These are phyloP conservation scores for Pythium chondricola DNA, from an alignment of 352 stramenopile genomes.

Conservation along the genomic window DNA sequence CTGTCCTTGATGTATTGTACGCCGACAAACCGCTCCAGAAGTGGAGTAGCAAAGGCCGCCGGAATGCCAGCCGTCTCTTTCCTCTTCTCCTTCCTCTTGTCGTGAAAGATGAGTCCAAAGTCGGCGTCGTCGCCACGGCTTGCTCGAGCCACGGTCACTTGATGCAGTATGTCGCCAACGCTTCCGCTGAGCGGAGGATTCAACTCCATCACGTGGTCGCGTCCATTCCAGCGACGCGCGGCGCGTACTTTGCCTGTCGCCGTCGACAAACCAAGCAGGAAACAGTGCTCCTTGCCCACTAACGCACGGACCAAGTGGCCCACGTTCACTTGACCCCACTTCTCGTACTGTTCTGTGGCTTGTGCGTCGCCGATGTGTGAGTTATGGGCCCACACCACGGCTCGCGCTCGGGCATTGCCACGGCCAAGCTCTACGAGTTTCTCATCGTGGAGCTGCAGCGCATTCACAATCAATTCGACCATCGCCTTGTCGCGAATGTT, in stretches of 20 bases:
- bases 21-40: constrained; percentile 25
- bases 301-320: constrained; percentile 23
- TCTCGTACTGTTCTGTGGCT: constrained; percentile 20
- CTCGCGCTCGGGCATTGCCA: constrained; percentile 3
- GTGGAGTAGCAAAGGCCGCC: constrained; percentile 11
- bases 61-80: background rate
- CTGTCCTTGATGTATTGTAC: constrained; percentile 25
- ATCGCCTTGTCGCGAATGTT: constrained; percentile 32
- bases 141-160: background rate
- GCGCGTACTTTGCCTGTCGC: constrained; percentile 22
- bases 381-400: constrained; percentile 34
- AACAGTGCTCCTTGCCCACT: constrained; percentile 17
- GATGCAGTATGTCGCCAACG: constrained; percentile 19
- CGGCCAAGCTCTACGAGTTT: constrained; percentile 15
- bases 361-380: constrained; percentile 25
- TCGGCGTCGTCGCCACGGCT: constrained; percentile 1
- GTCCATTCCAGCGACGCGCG: constrained; percentile 22
- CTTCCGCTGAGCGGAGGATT: constrained; percentile 15
- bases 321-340: constrained; percentile 24
- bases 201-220: constrained; percentile 21
- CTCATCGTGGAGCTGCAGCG: constrained; percentile 25
- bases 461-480: constrained; percentile 24
- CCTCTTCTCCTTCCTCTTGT: background rate
- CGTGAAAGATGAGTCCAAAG: constrained; percentile 23
- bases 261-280: constrained; percentile 25